Conservation (phyloP, 108 stramenopile genomes). For the Skeletonema costatum region DNA sequence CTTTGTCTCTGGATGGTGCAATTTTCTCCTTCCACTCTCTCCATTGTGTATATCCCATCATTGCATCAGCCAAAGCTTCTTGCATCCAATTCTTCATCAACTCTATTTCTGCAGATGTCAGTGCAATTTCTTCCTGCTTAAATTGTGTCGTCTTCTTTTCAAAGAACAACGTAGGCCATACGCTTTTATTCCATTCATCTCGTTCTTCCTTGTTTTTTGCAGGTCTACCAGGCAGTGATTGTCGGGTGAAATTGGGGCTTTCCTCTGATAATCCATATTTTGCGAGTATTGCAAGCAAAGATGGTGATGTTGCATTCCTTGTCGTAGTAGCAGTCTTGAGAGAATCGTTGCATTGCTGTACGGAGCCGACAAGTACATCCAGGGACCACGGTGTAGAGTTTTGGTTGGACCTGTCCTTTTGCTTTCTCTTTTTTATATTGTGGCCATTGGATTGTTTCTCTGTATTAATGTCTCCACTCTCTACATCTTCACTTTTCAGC, state of each 20-base stretch:
- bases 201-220: conserved; percentile 65
- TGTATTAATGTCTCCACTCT: background rate
- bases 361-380: conserved; percentile 31
- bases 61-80: conserved; percentile 47
- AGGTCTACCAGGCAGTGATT: conserved; percentile 55
- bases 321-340: background rate
- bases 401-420: conserved; percentile 2
- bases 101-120: conserved; percentile 33
- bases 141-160: conserved; percentile 62
- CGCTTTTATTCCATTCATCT: conserved; percentile 50
- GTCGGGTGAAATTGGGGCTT: conserved; percentile 2
- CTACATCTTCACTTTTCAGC: background rate
- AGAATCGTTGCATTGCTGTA: conserved; percentile 18
- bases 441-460: background rate
- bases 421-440: background rate
- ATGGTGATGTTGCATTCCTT: background rate
- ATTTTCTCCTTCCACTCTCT: conserved; percentile 9
- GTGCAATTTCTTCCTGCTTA: conserved; percentile 44
- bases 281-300: conserved; percentile 26
- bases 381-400: conserved; percentile 17
- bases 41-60: conserved; percentile 19
- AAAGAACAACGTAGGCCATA: conserved; percentile 74
- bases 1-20: background rate
- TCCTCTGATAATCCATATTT: conserved; percentile 28
- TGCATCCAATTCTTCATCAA: conserved; percentile 47